Evolutionary conservation across 257 asterid species (phyloP).

Genomic region (Solanum clarkiae): DNA sequence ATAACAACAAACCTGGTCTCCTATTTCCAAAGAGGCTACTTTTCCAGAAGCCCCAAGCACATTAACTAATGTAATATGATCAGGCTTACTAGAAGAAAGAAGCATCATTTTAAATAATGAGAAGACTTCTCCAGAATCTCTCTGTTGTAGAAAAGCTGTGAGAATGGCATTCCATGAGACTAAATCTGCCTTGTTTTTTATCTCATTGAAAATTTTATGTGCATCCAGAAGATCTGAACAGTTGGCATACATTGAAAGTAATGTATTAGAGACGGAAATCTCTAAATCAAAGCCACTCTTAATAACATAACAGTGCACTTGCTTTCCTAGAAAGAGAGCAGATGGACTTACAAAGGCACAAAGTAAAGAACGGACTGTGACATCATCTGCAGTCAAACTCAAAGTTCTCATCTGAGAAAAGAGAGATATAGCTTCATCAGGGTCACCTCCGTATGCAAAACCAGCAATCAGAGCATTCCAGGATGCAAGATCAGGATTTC

Average conservation of each 20-base stretch:
- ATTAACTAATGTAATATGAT: slow-evolving; percentile 36
- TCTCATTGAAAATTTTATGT: slow-evolving; percentile 30
- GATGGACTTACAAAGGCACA: slow-evolving; percentile 33
- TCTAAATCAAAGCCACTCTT: slow-evolving; percentile 32
- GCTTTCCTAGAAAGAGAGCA: slow-evolving; percentile 46
- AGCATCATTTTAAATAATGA: slow-evolving; percentile 39
- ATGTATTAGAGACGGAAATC: slow-evolving; percentile 51
- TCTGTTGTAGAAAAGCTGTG: slow-evolving; percentile 35
- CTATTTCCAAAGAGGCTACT: slow-evolving; percentile 41
- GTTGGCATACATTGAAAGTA: slow-evolving; percentile 60
- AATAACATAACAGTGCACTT: slow-evolving; percentile 40
- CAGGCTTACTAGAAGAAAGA: slow-evolving; percentile 31
- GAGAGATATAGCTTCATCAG: slow-evolving; percentile 33
- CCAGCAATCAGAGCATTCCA: slow-evolving; percentile 71
- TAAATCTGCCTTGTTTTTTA: slow-evolving; percentile 33
- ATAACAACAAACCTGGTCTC: slow-evolving; percentile 36
- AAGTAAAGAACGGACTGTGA: slow-evolving; percentile 58
- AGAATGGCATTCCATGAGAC: slow-evolving; percentile 78
- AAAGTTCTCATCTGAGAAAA: slow-evolving; percentile 53
- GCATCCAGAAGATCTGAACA: slow-evolving; percentile 38
- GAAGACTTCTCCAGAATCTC: slow-evolving; percentile 33
- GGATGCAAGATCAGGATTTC: slow-evolving; percentile 50
- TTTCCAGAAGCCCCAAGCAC: slow-evolving; percentile 50
- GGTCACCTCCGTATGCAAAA: slow-evolving; percentile 41
- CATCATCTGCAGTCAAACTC: slow-evolving; percentile 36